These are phyloP conservation scores for Fusarium hostae DNA, from an alignment of 2,329 filamentous ascomycete genomes.

Conservation along the genomic window DNA sequence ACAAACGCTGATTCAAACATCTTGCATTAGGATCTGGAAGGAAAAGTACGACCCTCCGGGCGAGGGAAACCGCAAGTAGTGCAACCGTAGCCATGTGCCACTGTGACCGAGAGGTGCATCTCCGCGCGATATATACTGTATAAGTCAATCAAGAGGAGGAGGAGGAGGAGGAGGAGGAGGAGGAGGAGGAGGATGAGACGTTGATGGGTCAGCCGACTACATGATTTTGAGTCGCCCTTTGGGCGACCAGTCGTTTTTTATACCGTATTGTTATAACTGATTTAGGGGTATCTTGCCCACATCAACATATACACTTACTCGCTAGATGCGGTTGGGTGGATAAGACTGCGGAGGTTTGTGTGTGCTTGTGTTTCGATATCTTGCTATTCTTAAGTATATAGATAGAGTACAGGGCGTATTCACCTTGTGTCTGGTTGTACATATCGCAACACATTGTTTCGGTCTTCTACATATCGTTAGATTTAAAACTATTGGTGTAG, in stretches of 20 bases:
- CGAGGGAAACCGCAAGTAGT: constrained; percentile 55
- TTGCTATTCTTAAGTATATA: constrained; percentile 30
- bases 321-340: background rate
- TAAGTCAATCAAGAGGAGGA: constrained; percentile 4
- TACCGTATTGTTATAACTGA: constrained; percentile 21
- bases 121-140: constrained; percentile 17
- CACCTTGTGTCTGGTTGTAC: constrained; percentile 20
- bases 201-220: background rate
- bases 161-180: constrained; percentile 2
- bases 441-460: constrained; percentile 17
- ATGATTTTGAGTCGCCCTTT: constrained; percentile 3
- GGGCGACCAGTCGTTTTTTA: constrained; percentile 15
- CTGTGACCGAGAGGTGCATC: constrained; percentile 13
- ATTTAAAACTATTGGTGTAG: background rate
- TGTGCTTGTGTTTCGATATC: constrained; percentile 12
- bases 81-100: constrained; percentile 26
- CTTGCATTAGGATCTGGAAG: constrained; percentile 87
- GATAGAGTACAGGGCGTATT: constrained; percentile 6
- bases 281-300: background rate
- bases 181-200: constrained; percentile 1
- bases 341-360: constrained; percentile 8
- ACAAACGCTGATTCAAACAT: constrained; percentile 32
- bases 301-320: background rate
- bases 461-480: background rate
- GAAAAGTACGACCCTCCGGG: constrained; percentile 81